These are phyloP conservation scores for Pleurotus pulmonarius DNA, from an alignment of 768 basidiomycete species.

Conservation along the genomic window DNA sequence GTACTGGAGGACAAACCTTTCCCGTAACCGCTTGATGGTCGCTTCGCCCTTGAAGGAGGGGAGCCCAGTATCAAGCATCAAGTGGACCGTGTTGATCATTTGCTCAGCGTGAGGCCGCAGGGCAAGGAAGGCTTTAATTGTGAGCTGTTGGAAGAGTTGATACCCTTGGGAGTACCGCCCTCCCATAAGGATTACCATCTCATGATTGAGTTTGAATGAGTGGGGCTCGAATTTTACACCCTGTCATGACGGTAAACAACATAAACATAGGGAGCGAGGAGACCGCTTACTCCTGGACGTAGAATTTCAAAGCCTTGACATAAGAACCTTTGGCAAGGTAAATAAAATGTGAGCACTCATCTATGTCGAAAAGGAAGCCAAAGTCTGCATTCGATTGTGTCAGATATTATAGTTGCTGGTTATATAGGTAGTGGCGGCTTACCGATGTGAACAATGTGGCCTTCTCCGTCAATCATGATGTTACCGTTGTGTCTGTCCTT, in stretches of 20 bases:
- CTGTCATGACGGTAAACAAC: slow-evolving; percentile 32
- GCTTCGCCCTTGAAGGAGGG: slow-evolving; percentile 97
- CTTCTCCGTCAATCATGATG: slow-evolving; percentile 98
- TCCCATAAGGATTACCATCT: slow-evolving; percentile 98
- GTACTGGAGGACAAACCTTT: slow-evolving; percentile 80
- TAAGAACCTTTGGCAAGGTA: background rate
- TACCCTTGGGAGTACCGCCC: slow-evolving; percentile 93
- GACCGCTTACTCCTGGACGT: slow-evolving; percentile 65
- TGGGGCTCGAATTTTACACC: slow-evolving; percentile 98
- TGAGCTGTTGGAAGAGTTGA: slow-evolving; percentile 88
- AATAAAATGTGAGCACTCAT: slow-evolving; percentile 51
- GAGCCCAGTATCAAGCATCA: slow-evolving; percentile 94
- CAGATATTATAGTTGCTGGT: no score
- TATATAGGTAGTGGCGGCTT: slow-evolving; percentile 17
- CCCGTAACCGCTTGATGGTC: slow-evolving; percentile 83
- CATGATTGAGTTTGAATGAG: slow-evolving; percentile 98
- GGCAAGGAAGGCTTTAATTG: slow-evolving; percentile 94
- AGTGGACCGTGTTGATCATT: slow-evolving; percentile 79
- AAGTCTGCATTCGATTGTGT: slow-evolving; percentile 56
- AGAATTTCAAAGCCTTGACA: slow-evolving; percentile 21
- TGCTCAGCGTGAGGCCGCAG: slow-evolving; percentile 93
- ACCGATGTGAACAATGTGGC: slow-evolving; percentile 97
- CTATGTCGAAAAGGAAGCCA: slow-evolving; percentile 97
- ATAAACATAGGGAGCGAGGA: background rate
- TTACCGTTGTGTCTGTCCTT: slow-evolving; percentile 99